These are phyloP conservation scores for Zygosaccharomyces pseudobailii DNA, from an alignment of 1,139 yeast species.

Conservation along the genomic window DNA sequence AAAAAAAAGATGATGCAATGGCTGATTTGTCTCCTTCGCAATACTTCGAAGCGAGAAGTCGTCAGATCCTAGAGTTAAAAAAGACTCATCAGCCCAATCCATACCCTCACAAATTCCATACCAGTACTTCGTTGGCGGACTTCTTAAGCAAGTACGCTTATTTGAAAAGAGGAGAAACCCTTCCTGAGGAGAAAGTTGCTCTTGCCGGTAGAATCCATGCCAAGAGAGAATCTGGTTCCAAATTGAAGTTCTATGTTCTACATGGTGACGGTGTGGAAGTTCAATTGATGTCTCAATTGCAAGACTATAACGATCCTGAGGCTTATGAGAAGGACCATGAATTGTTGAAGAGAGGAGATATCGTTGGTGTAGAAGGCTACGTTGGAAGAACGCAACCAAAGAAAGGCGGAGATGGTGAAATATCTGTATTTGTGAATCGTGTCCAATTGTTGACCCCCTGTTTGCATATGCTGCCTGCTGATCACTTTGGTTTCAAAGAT, in stretches of 20 bases:
- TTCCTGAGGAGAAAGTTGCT: conserved; percentile 63
- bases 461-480: conserved; percentile 97
- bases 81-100: conserved; percentile 71
- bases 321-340: conserved; percentile 83
- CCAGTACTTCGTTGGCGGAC: conserved; percentile 61
- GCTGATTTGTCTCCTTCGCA: conserved; percentile 94
- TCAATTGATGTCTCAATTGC: conserved; percentile 95
- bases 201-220: conserved; percentile 93
- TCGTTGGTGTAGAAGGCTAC: conserved; percentile 91
- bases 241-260: conserved; percentile 87
- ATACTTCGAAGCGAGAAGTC: conserved; percentile 87
- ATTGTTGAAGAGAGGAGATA: conserved; percentile 91
- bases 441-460: conserved; percentile 88
- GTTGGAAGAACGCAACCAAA: conserved; percentile 97
- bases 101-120: conserved; percentile 93
- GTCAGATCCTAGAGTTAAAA: conserved; percentile 81
- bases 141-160: conserved; percentile 64
- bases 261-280: conserved; percentile 87
- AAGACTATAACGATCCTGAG: conserved; percentile 51
- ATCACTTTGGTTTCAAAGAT: conserved; percentile 96
- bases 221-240: conserved; percentile 95
- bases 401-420: conserved; percentile 98
- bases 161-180: conserved; percentile 79
- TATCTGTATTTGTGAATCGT: conserved; percentile 81
- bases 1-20: conserved; percentile 53